phyloP scores from a whole-genome alignment of 1,284 basidiomycete genomes.

The Cutaneotrichosporon mucoides region DNA sequence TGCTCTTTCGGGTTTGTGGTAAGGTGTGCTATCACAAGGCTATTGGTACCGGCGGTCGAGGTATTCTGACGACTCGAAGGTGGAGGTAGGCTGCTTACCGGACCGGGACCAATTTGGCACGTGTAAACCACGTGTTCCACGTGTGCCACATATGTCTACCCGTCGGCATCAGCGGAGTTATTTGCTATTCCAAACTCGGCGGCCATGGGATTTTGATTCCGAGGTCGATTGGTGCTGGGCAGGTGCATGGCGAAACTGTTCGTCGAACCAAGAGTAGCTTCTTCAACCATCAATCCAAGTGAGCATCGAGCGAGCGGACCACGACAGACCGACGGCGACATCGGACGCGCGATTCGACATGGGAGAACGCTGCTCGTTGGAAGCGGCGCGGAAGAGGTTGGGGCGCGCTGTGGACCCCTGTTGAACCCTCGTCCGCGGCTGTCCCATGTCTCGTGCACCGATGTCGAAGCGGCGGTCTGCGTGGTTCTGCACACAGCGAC shows the following conservation, averaged over 20 bases:
- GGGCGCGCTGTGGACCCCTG: not conserved
- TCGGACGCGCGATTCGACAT: not conserved
- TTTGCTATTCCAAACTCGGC: no score
- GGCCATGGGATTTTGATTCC: no score
- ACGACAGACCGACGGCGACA: not conserved
- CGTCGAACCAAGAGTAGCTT: not conserved
- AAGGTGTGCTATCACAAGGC: not conserved
- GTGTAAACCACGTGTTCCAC: no score
- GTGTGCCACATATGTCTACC: no score
- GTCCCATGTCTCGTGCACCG: conserved; percentile 11
- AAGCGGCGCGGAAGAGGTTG: not conserved
- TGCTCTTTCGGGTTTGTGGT: not conserved
- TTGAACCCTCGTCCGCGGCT: not conserved
- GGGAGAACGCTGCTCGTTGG: not conserved
- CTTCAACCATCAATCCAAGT: conserved; percentile 3
- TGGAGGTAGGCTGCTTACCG: no score
- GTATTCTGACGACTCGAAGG: no score
- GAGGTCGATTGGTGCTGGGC: no score
- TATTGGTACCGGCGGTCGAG: no score
- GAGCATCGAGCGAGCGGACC: not conserved
- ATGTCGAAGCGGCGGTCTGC: conserved; percentile 28
- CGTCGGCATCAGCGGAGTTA: no score
- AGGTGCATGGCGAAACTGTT: not conserved
- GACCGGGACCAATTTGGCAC: no score
- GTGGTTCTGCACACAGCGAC: not conserved